Percentiles rank a stretch among this genome's conserved stretches.
These are phyloP conservation scores for Metschnikowia noctiluminum DNA, from an alignment of 805 yeast species.

Conservation along the genomic window DNA sequence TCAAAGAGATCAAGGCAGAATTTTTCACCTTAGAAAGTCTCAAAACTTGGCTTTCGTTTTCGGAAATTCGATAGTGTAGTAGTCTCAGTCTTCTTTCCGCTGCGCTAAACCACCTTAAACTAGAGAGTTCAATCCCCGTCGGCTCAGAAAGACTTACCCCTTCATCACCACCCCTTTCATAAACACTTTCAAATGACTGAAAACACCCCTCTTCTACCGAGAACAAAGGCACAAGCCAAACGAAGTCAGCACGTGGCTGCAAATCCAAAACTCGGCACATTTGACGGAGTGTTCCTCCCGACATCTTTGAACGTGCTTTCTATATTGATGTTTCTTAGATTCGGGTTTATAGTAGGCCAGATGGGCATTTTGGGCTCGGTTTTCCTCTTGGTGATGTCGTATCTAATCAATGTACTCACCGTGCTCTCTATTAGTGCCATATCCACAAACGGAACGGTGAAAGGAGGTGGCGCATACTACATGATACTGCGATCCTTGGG, in stretches of 20 bases:
- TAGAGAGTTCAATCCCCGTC: no score
- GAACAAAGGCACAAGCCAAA: not conserved
- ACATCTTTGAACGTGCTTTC: conserved; percentile 90
- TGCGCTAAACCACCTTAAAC: no score
- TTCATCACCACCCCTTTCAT: no score
- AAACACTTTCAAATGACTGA: conserved; percentile 14
- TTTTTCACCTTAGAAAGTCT: no score
- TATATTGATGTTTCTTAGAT: conserved; percentile 90
- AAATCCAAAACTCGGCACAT: conserved; percentile 62
- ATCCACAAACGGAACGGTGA: conserved; percentile 94
- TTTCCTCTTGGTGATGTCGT: conserved; percentile 64
- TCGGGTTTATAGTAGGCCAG: conserved; percentile 94
- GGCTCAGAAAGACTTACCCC: no score
- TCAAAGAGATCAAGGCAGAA: no score
- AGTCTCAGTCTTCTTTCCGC: no score
- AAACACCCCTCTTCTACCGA: conserved; percentile 18
- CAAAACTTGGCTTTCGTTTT: no score
- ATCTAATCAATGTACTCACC: conserved; percentile 77
- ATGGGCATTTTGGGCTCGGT: conserved; percentile 84
- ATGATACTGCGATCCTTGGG: conserved; percentile 95
- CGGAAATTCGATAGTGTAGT: no score
- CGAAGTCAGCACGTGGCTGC: not conserved
- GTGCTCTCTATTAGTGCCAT: conserved; percentile 91
- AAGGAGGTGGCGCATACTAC: conserved; percentile 98
- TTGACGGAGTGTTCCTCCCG: conserved; percentile 89